phyloP scores from a whole-genome alignment of 805 yeast species.

The Candida xyloterini region DNA sequence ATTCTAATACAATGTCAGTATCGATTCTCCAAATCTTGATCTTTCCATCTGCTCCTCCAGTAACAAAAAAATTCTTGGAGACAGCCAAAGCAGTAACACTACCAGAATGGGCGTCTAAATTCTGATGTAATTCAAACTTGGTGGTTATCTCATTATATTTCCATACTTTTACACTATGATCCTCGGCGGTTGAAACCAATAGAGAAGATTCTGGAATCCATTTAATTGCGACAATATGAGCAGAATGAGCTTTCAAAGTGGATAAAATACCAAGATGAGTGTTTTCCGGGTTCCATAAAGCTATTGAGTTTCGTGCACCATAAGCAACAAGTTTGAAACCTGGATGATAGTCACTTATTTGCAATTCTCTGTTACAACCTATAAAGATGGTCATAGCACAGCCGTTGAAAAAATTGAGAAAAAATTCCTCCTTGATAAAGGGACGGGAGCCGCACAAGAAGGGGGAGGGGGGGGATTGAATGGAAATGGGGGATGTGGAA shows the following conservation, averaged over 20 bases:
- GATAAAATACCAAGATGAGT: conserved; percentile 44
- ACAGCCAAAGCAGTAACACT: conserved; percentile 58
- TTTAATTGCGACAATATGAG: conserved; percentile 64
- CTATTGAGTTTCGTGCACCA: conserved; percentile 66
- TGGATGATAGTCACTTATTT: conserved; percentile 51
- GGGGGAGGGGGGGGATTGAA: too few relatives aligned
- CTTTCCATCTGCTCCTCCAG: conserved; percentile 65
- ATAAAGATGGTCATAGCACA: conserved; percentile 45
- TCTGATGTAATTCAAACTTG: conserved; percentile 32
- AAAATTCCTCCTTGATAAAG: neutral
- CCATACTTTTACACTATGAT: conserved; percentile 64
- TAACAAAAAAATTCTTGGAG: conserved; percentile 39
- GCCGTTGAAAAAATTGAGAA: conserved; percentile 5
- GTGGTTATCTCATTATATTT: conserved; percentile 22
- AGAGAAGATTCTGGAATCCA: conserved; percentile 45
- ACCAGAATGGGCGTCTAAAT: conserved; percentile 40
- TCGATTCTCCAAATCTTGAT: conserved; percentile 47
- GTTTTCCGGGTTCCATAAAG: conserved; percentile 36
- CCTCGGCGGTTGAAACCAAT: conserved; percentile 67
- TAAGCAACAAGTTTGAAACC: conserved; percentile 50
- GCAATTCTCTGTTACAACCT: conserved; percentile 70
- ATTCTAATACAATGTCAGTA: conserved; percentile 26
- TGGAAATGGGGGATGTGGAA: neutral
- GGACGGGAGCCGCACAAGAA: too few relatives aligned
- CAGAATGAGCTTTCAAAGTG: conserved; percentile 60